A percentile compares a stretch with the other conserved stretches of the same genome.
These are phyloP conservation scores for Isoetes taiwanensis DNA, from an alignment of 75 land plant genomes.

Conservation along the genomic window DNA sequence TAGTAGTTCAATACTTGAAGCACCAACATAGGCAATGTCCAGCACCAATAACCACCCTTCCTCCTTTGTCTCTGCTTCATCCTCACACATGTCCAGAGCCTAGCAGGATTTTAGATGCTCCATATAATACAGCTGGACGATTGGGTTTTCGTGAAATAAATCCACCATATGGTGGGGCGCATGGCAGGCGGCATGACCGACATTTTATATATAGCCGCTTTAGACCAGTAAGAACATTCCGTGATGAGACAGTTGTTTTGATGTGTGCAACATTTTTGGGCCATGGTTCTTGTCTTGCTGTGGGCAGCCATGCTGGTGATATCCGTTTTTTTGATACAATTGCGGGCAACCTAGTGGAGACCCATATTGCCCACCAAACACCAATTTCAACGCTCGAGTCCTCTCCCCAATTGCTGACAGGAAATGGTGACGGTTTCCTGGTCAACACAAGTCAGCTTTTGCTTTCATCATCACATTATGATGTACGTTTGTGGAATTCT, in stretches of 20 bases:
- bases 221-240: conserved; percentile 81
- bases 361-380: conserved; percentile 46
- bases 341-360: conserved; percentile 57
- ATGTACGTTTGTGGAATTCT: conserved; percentile 86
- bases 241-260: conserved; percentile 70
- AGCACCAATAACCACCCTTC: conserved; percentile 92
- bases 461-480: conserved; percentile 63
- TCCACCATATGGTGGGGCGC: conserved; percentile 62
- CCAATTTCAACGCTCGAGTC: conserved; percentile 59
- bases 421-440: conserved; percentile 10
- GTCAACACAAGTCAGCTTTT: conserved; percentile 45
- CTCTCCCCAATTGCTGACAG: conserved; percentile 12
- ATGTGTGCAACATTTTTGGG: conserved; percentile 69
- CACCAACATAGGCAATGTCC: conserved; percentile 99
- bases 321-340: conserved; percentile 75
- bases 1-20: conserved; percentile 94
- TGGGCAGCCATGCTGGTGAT: conserved; percentile 83
- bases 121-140: conserved; percentile 67
- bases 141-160: conserved; percentile 49
- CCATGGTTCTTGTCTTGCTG: conserved; percentile 52
- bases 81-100: conserved; percentile 98
- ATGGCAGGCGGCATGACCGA: conserved; percentile 59
- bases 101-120: conserved; percentile 62
- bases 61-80: conserved; percentile 87
- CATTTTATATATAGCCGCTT: conserved; percentile 96